Conservation (phyloP, 176 grass and related monocot species). For the Raddia guianensis region DNA sequence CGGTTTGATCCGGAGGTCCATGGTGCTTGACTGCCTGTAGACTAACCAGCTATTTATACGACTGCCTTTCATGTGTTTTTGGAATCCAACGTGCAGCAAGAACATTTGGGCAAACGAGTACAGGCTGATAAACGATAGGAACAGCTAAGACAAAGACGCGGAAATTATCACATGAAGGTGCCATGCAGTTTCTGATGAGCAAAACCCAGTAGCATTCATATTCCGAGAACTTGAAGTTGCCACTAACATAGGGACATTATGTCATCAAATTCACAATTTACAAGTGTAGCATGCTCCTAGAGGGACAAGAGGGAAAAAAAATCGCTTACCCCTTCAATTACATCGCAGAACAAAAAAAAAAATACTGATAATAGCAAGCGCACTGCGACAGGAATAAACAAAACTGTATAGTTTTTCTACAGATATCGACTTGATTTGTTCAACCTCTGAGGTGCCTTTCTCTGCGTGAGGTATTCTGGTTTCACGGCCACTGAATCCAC, state of each 20-base stretch:
- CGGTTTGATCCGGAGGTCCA: neutral
- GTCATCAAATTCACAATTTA: slow-evolving; percentile 36
- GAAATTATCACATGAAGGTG: neutral
- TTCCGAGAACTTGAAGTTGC: neutral
- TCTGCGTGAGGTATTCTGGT: slow-evolving; percentile 52
- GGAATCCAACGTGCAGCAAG: neutral
- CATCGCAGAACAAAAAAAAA: slow-evolving; percentile 8
- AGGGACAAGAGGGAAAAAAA: slow-evolving; percentile 47
- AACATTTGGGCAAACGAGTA: neutral
- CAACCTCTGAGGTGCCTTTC: neutral
- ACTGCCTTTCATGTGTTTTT: neutral
- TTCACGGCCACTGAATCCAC: slow-evolving; percentile 83
- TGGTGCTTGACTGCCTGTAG: neutral
- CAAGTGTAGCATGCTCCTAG: slow-evolving; percentile 35
- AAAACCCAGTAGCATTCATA: neutral
- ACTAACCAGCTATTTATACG: neutral
- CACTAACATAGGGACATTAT: neutral
- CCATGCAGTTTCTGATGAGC: neutral
- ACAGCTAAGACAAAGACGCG: neutral
- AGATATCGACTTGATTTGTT: slow-evolving; percentile 16
- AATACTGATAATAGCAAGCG: slow-evolving; percentile 15
- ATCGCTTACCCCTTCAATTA: slow-evolving; percentile 42
- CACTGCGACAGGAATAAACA: neutral
- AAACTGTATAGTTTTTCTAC: slow-evolving; percentile 15
- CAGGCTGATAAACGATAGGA: neutral